Evolutionary conservation across 495 filamentous ascomycete species (phyloP).

Genomic region (Tuber microsphaerosporum): DNA sequence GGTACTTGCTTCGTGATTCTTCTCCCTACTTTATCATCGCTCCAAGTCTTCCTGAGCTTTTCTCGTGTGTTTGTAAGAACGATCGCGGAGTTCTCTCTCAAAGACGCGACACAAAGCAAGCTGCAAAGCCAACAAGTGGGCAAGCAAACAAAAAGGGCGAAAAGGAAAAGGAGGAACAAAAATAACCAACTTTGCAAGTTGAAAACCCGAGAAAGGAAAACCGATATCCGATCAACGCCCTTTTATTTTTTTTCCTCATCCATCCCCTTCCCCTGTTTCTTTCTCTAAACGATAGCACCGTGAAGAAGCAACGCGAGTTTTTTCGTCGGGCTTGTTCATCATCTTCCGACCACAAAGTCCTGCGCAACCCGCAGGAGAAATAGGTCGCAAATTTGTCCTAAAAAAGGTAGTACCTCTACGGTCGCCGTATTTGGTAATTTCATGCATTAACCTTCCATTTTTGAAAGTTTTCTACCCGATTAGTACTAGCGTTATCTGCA

Average conservation of each 20-base stretch:
- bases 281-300: conserved; percentile 31
- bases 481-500: conserved; percentile 26
- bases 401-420: conserved; percentile 37
- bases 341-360: conserved; percentile 34
- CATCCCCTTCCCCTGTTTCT: conserved; percentile 26
- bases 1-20: conserved; percentile 36
- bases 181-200: conserved; percentile 28
- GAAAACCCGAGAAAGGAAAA: conserved; percentile 32
- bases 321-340: conserved; percentile 28
- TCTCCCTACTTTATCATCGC: conserved; percentile 34
- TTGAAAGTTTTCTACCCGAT: conserved; percentile 37
- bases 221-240: conserved; percentile 31
- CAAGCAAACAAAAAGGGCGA: conserved; percentile 13
- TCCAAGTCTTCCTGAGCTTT: conserved; percentile 25
- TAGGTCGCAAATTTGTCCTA: conserved; percentile 35
- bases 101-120: conserved; percentile 32
- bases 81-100: conserved; percentile 29
- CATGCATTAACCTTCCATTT: conserved; percentile 33
- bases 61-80: conserved; percentile 40
- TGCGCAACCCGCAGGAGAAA: conserved; percentile 31
- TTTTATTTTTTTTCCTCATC: conserved; percentile 36
- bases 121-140: background rate
- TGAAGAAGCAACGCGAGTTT: conserved; percentile 27
- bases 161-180: conserved; percentile 25
- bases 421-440: conserved; percentile 37